Evolutionary conservation across 73 alveolate species (phyloP), one percentile per base, ranked within the genome.

Genomic region (Paramecium caudatum): DNA sequence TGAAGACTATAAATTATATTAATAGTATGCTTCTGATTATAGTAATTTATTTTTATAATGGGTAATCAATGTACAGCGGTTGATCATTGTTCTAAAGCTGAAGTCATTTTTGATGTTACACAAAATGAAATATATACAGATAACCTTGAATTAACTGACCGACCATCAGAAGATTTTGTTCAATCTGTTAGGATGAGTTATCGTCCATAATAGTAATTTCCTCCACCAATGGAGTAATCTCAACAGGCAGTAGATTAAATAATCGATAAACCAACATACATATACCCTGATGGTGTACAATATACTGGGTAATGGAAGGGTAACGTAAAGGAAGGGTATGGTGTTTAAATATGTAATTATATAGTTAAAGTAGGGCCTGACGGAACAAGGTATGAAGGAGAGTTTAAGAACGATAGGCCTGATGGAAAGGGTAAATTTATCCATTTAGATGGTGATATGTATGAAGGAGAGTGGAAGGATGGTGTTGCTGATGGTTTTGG

Each of bases 401-500:
- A 50, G 5, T 91, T 86, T 82, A 81, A 90, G 19, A 87, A 91
- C 12, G 91, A 69, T 13, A 17, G 63, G 17, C 91, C 93, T 5
- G 32, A 65, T 68, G 95, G 95, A 4, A 65, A 47, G 46, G 95
- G 95, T n/a, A 90, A 68, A 34, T 90, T 93, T 90, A 84, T 41
- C 13, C 81, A 88, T 80, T 85, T 82, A 3, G 82, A 82, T 62
- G 94, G 96, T 27, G 94, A 92, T 30, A 81, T 62, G n/a, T 91
- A 91, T 78, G 95, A 85, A 25, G 95, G 95, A 4, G 86, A 86
- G 7, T 91, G 95, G 95, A 43, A 21, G 15, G 61, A 91, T 17
- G 95, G 90, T 27, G 23, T 47, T n/a, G 94, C 93, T 16, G 80
- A 93, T 74, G 98, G 98, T 46, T 93, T 62, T 80, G 98, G 98